phyloP scores from a whole-genome alignment of 768 basidiomycete species.

The Termitomyces sp. region DNA sequence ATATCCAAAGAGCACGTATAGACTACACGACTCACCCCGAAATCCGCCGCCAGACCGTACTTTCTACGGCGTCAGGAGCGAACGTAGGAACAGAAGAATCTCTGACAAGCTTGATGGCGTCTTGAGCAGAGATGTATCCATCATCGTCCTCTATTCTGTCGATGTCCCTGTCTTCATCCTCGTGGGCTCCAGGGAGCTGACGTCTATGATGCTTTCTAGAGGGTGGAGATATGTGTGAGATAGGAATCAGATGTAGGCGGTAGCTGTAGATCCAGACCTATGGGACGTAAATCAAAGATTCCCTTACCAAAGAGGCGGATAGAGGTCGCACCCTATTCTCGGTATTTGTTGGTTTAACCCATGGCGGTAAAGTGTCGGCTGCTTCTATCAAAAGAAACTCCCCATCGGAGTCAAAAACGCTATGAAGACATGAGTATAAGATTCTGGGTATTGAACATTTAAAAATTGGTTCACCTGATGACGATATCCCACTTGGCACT shows the following conservation, averaged over 20 bases:
- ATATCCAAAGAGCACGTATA: not conserved
- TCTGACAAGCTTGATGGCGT: slow-evolving; percentile 61
- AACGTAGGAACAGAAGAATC: slow-evolving; percentile 47
- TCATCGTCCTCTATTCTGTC: slow-evolving; percentile 29
- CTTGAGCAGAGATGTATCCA: slow-evolving; percentile 49
- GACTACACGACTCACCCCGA: slow-evolving; percentile 38
- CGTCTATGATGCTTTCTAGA: slow-evolving; percentile 49
- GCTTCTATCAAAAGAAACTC: slow-evolving; percentile 97
- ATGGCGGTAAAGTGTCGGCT: slow-evolving; percentile 80
- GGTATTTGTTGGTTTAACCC: slow-evolving; percentile 90
- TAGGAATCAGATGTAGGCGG: slow-evolving; percentile 82
- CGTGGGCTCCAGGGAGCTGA: slow-evolving; percentile 34
- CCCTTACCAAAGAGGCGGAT: slow-evolving; percentile 26
- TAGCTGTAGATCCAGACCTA: slow-evolving; percentile 91
- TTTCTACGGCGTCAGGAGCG: slow-evolving; percentile 58
- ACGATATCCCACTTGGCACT: slow-evolving; percentile 75
- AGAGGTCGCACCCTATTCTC: slow-evolving; percentile 78
- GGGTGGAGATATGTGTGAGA: slow-evolving; percentile 64
- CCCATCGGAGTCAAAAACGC: slow-evolving; percentile 86
- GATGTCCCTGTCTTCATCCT: slow-evolving; percentile 44
- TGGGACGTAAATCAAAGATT: slow-evolving; percentile 23
- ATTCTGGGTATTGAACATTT: not conserved
- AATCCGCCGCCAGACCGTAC: slow-evolving; percentile 65
- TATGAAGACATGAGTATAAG: slow-evolving; percentile 18
- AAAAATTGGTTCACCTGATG: slow-evolving; percentile 51